Evolutionary conservation across 352 stramenopile species (phyloP).

Genomic region (Globisporangium emineosum): DNA sequence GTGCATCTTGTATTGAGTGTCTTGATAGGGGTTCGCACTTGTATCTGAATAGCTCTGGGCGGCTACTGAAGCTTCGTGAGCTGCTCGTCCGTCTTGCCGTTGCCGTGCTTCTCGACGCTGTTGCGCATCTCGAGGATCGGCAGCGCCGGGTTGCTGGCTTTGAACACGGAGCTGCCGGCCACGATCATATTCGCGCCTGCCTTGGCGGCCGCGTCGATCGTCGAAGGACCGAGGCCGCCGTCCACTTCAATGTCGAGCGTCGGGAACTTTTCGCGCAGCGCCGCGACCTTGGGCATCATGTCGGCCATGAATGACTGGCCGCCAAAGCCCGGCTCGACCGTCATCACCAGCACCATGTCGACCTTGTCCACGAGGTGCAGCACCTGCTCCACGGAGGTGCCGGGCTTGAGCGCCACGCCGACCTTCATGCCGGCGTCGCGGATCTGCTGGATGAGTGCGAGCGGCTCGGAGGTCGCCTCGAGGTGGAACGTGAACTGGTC

Average conservation of each 20-base stretch:
- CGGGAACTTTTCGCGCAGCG: slow-evolving; percentile 89
- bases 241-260: slow-evolving; percentile 97
- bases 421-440: slow-evolving; percentile 92
- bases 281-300: slow-evolving; percentile 94
- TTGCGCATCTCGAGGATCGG: slow-evolving; percentile 82
- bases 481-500: slow-evolving; percentile 97
- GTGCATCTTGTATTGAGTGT: background rate
- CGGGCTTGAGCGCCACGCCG: slow-evolving; percentile 94
- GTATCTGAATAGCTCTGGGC: slow-evolving; percentile 9
- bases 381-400: slow-evolving; percentile 88
- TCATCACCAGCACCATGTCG: slow-evolving; percentile 98
- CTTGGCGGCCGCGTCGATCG: slow-evolving; percentile 91
- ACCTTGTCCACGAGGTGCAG: slow-evolving; percentile 84
- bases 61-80: slow-evolving; percentile 37
- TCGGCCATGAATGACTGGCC: slow-evolving; percentile 96
- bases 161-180: slow-evolving; percentile 93
- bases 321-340: slow-evolving; percentile 96
- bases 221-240: slow-evolving; percentile 92
- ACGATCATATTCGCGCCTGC: slow-evolving; percentile 98
- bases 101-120: slow-evolving; percentile 78
- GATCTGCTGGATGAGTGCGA: slow-evolving; percentile 84
- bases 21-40: too few relatives aligned
- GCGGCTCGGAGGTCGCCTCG: slow-evolving; percentile 72
- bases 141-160: slow-evolving; percentile 52
- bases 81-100: slow-evolving; percentile 65